Evolutionary conservation across 2,329 filamentous ascomycete genomes (phyloP), one percentile per base, ranked within the genome.

Genomic region (Celoporthe dispersa): DNA sequence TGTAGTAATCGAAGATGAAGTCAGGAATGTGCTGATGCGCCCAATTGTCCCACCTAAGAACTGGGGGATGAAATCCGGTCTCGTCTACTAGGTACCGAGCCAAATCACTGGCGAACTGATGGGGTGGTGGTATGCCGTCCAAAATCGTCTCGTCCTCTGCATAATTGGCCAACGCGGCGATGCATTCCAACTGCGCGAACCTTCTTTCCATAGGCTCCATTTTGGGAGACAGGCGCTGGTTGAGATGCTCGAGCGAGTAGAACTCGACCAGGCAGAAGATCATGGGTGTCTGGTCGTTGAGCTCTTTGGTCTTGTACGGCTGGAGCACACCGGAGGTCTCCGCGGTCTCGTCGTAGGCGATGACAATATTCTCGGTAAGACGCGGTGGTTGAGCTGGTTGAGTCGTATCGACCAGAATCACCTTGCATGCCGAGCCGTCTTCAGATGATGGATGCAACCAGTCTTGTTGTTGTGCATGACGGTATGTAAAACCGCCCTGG

Each of bases 201-300:
- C 84, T 86, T 22, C 83, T 81, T 73, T 88, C 85, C 7, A 87
- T 68, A 0, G 76, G 72, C n/a, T 80, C 77, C 65, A 82, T 72
- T 5, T 76, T 73, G 1, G 79, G 76, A 1, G 80, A 79, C 35
- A 88, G 78, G 22, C 83, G 79, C 64, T 85, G 77, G 69, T 84
- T 83, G 57, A 89, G 81, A 70, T 90, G 87, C 75, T 90, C 87
- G 51, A 89, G 82, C 1, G 86, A 86, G 72, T 85, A 82, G 2
- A 81, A 83, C 7, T 82, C 84, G 6, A 85, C 83, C 6, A 89
- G 80, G 0, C 80, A 79, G 68, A 90, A 75, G 1, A 86, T 77
- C n/a, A 86, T 74, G 0, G 84, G 85, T 6, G 25, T n/a, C 57
- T 71, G 69, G n/a, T 69, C 63, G 5, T 69, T 39, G 16, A 60